Base-by-base conservation (phyloP, 2,329 filamentous ascomycete species). In the Hymenoscyphus infarciens region DNA sequence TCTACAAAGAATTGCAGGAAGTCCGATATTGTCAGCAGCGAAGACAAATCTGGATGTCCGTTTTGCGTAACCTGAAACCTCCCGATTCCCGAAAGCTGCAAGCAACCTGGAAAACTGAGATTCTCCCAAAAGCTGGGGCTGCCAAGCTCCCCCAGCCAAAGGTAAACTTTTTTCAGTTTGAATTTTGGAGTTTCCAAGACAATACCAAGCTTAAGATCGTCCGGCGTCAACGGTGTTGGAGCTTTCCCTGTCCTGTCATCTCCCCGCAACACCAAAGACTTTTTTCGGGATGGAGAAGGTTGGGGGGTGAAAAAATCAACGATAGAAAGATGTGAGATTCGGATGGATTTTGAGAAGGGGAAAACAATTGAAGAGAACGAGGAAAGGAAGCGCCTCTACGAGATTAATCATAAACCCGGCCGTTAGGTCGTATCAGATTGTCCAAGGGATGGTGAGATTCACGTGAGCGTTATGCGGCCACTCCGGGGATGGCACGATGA, bases 101-200 rank as follows among this genome's bases (percentile, higher is more conserved):
- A 52, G 25, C 45, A 52, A 52, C 45, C 45, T 22, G 45, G 45
- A 25, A 25, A 52, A 2, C 35, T 38, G 45, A 52, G 19, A 52
- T 13, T 22, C 39, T 49, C 11, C 45, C 19, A 25, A 10, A 55
- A 29, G 27, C 27, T 55, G 53, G 53, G 53, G 53, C 33, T 31
- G 53, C 53, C 53, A 55, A 55, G 53, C 8, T 31, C 13, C n/a
- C 6, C 52, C 16, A 33, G 25, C 15, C 27, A 29, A 31, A n/a
- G 53, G 15, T 55, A n/a, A 25, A 25, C n/a, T 15, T 52, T 52
- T n/a, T 2, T 52, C 45, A 15, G 25, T 27, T 7, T 52, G 19
- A n/a, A 52, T n/a, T 38, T 52, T 52, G 19, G 45, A 52, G 45
- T 38, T 52, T 52, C 45, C 45, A 55, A 33, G 53, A 29, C 53